Conservation (phyloP, 2,329 filamentous ascomycete species). For the Amauroascus niger region DNA sequence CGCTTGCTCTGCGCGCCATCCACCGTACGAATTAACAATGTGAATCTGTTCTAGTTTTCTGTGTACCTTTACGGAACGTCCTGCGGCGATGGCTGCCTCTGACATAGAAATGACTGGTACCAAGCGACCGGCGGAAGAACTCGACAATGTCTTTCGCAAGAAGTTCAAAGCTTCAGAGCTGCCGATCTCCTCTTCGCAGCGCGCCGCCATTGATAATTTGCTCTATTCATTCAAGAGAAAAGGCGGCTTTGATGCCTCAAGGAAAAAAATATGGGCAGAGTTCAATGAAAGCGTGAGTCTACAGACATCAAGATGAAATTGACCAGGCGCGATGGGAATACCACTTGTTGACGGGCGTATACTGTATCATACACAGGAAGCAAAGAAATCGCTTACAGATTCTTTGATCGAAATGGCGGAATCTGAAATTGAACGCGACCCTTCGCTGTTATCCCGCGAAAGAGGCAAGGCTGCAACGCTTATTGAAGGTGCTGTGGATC, state of each 20-base stretch:
- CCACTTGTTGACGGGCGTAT: not conserved
- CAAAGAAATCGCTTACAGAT: conserved; percentile 44
- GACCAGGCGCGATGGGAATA: not conserved
- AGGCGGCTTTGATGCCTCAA: conserved; percentile 53
- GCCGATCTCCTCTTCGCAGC: conserved; percentile 49
- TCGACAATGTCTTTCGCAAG: conserved; percentile 31
- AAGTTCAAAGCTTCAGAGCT: conserved; percentile 53
- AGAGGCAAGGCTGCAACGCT: conserved; percentile 53
- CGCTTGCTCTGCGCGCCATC: not conserved
- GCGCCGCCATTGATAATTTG: conserved; percentile 50
- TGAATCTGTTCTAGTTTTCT: not conserved
- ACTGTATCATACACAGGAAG: conserved; percentile 36
- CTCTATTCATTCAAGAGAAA: conserved; percentile 58
- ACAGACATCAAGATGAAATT: not conserved
- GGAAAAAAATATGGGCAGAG: conserved; percentile 52
- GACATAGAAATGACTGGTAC: conserved; percentile 22
- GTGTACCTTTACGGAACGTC: not conserved
- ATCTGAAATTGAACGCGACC: conserved; percentile 53
- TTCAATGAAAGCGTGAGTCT: conserved; percentile 47
- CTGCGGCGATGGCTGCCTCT: conserved; percentile 26
- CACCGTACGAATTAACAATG: not conserved
- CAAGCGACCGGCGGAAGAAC: conserved; percentile 22
- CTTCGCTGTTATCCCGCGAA: conserved; percentile 51
- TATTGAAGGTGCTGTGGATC: conserved; percentile 55
- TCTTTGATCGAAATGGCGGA: conserved; percentile 48